phyloP scores from a whole-genome alignment of 768 basidiomycete genomes.

The Pisolithus orientalis region DNA sequence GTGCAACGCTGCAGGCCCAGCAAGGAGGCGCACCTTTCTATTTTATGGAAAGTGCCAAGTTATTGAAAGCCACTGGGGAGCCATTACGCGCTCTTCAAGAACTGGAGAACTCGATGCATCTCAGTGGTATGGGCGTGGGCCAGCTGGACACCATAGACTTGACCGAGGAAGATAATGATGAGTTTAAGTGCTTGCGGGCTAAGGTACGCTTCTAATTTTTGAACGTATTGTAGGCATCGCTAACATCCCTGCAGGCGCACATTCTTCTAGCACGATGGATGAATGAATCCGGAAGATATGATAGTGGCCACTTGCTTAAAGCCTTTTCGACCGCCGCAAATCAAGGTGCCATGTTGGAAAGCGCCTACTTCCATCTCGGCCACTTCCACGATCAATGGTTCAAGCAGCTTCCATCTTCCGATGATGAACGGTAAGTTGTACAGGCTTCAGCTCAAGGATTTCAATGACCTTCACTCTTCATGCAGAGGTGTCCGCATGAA shows the following conservation, averaged over 20 bases:
- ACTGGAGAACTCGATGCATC: constrained; percentile 66
- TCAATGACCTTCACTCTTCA: neutral
- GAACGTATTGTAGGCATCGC: neutral
- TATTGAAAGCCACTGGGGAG: constrained; percentile 73
- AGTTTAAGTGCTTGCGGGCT: constrained; percentile 50
- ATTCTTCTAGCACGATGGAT: constrained; percentile 88
- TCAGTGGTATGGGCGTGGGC: constrained; percentile 41
- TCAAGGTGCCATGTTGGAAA: constrained; percentile 64
- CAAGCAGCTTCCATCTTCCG: constrained; percentile 43
- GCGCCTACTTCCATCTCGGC: constrained; percentile 79
- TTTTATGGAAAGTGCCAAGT: constrained; percentile 88
- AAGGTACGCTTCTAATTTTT: constrained; percentile 46
- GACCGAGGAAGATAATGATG: constrained; percentile 44
- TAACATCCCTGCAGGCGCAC: constrained; percentile 46
- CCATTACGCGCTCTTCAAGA: constrained; percentile 82
- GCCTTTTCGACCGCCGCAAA: constrained; percentile 49
- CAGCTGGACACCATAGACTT: constrained; percentile 47
- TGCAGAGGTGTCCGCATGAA: constrained; percentile 60
- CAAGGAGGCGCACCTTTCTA: constrained; percentile 65
- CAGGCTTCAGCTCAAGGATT: neutral
- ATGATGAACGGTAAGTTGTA: constrained; percentile 47
- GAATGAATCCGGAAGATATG: constrained; percentile 82
- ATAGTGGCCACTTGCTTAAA: constrained; percentile 52
- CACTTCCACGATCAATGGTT: constrained; percentile 80
- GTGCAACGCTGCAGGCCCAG: constrained; percentile 86